phyloP scores from a whole-genome alignment of 768 basidiomycete genomes.

The Leccinum arenicola region DNA sequence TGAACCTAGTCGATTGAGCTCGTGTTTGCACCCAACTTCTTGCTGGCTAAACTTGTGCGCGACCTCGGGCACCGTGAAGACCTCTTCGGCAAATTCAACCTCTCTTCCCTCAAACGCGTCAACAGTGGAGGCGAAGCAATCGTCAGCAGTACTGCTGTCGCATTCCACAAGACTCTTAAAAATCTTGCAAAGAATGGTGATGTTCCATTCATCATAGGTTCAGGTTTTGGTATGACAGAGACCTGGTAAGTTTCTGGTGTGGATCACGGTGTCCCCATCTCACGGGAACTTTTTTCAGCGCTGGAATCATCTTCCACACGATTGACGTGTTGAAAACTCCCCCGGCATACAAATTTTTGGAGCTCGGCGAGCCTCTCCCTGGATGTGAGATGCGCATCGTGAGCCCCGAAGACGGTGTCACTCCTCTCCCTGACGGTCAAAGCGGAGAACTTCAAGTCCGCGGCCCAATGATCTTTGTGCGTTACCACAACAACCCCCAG shows the following conservation, averaged over 20 bases:
- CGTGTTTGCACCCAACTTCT: background rate
- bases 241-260: background rate
- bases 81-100: constrained; percentile 25
- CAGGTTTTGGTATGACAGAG: constrained; percentile 28
- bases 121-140: background rate
- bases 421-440: background rate
- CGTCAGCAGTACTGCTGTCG: background rate
- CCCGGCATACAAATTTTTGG: background rate
- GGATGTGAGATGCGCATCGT: background rate
- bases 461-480: background rate
- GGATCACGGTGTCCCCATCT: background rate
- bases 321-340: constrained; percentile 9
- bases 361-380: background rate
- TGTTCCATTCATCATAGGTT: constrained; percentile 21
- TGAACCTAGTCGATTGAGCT: background rate
- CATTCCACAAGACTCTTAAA: background rate
- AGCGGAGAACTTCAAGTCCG: background rate
- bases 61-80: constrained; percentile 8
- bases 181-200: constrained; percentile 9
- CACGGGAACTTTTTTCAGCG: background rate
- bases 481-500: background rate
- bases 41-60: background rate
- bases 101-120: constrained; percentile 14
- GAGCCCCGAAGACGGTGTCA: background rate
- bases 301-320: background rate